phyloP scores from a whole-genome alignment of 352 stramenopile genomes.

The Phytopythium aichiense region DNA sequence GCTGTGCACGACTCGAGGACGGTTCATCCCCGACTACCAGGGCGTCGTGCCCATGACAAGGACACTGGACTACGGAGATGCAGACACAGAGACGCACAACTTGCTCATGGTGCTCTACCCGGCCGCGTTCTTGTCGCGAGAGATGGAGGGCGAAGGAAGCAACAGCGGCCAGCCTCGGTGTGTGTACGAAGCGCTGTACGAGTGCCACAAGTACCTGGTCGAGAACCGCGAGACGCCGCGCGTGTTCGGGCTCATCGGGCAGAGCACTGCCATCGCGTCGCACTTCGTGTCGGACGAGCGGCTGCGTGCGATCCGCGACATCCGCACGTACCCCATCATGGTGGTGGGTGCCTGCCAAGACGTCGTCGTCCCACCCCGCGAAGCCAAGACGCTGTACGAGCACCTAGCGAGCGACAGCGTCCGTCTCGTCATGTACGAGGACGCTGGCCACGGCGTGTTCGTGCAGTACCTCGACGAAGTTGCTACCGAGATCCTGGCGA shows the following conservation, averaged over 20 bases:
- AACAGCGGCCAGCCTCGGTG: neutral
- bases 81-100: slow-evolving; percentile 26
- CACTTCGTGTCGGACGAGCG: slow-evolving; percentile 38
- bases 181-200: slow-evolving; percentile 15
- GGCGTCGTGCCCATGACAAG: slow-evolving; percentile 21
- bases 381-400: slow-evolving; percentile 23
- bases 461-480: slow-evolving; percentile 43
- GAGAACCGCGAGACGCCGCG: slow-evolving; percentile 20
- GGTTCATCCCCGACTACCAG: slow-evolving; percentile 21
- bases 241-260: slow-evolving; percentile 28
- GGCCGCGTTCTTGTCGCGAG: slow-evolving; percentile 22
- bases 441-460: slow-evolving; percentile 35
- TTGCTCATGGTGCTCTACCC: slow-evolving; percentile 28
- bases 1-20: slow-evolving; percentile 27
- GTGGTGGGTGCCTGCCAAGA: slow-evolving; percentile 26
- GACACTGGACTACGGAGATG: slow-evolving; percentile 21
- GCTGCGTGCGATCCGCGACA: slow-evolving; percentile 29
- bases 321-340: slow-evolving; percentile 27
- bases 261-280: slow-evolving; percentile 25
- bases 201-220: slow-evolving; percentile 28
- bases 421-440: slow-evolving; percentile 30
- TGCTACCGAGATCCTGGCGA: slow-evolving; percentile 25
- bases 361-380: slow-evolving; percentile 21
- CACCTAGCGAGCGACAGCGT: slow-evolving; percentile 26
- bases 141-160: slow-evolving; percentile 17